Conservation (phyloP, 1,139 yeast species). For the Arxiozyma telluris region DNA sequence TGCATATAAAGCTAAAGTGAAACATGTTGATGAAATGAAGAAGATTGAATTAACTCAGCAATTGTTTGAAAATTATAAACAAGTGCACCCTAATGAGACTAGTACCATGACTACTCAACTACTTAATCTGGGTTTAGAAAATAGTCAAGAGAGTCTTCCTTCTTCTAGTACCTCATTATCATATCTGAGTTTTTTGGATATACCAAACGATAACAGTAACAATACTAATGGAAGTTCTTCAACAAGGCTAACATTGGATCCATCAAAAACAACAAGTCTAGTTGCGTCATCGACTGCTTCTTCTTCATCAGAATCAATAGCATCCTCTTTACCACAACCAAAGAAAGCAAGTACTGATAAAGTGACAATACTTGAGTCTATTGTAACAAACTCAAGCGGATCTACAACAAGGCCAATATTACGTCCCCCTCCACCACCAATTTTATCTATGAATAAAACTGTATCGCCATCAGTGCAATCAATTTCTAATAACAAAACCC, state of each 20-base stretch:
- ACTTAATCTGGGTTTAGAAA: slow-evolving; percentile 10
- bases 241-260: background rate
- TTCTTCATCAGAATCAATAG: slow-evolving; percentile 4
- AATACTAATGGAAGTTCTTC: background rate
- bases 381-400: background rate
- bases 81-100: slow-evolving; percentile 22
- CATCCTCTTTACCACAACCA: slow-evolving; percentile 6
- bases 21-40: slow-evolving; percentile 50
- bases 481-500: background rate
- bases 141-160: background rate
- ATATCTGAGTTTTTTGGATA: background rate
- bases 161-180: background rate
- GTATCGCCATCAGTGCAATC: background rate
- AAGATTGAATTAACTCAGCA: slow-evolving; percentile 44
- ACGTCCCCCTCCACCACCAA: slow-evolving; percentile 28
- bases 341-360: background rate
- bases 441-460: background rate
- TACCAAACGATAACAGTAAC: background rate
- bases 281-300: background rate
- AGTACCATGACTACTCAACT: slow-evolving; percentile 16
- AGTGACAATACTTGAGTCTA: background rate
- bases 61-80: slow-evolving; percentile 44
- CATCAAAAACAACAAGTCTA: background rate
- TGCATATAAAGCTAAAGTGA: slow-evolving; percentile 53
- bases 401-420: slow-evolving; percentile 13